Evolutionary conservation across 345 rosid genomes (phyloP), one percentile per base, ranked within the genome.

Genomic region (Rhodamnia argentea): DNA sequence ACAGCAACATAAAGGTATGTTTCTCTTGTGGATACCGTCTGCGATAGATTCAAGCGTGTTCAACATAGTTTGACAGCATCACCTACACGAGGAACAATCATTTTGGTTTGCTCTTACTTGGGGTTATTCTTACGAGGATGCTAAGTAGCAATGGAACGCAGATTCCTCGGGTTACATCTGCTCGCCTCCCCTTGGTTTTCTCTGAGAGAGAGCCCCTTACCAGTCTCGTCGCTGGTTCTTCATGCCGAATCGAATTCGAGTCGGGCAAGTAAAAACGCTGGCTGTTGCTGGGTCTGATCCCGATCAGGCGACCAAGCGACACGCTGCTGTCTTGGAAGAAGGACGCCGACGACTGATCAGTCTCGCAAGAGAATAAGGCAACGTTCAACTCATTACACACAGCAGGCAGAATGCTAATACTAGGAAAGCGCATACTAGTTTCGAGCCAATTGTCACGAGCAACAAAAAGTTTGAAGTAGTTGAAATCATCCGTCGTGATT

Each of bases 271-370:
- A 88, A 27, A 91, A 16, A 37, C 86, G 83, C 83, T 88, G 87
- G 82, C 94, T 84, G 3, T 90, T 88, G 9, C 90, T 84, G 0
- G 86, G 86, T 85, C 87, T 84, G 27, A 90, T 86, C 59, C 95
- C 95, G 26, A 92, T 92, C 40, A 93, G 89, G 85, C 87, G 86
- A 37, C 95, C 95, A 5, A 91, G 87, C 2, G 95, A 86, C 52
- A 89, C 88, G 23, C 92, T 92, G 53, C 62, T 37, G 62, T 92
- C 93, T 85, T 90, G 93, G 89, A 93, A 93, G 90, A 93, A 92
- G 7, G 94, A 93, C 12, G 90, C 92, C 7, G 93, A 87, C 12
- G 95, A 91, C 95, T 92, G 91, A 47, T 82, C 81, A 2, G 47
- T 37, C 81, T 70, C 81, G 26, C 51, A 20, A 9, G 44, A 52